These are phyloP conservation scores for Pulveroboletus frians DNA, from an alignment of 768 basidiomycete species.

Conservation along the genomic window DNA sequence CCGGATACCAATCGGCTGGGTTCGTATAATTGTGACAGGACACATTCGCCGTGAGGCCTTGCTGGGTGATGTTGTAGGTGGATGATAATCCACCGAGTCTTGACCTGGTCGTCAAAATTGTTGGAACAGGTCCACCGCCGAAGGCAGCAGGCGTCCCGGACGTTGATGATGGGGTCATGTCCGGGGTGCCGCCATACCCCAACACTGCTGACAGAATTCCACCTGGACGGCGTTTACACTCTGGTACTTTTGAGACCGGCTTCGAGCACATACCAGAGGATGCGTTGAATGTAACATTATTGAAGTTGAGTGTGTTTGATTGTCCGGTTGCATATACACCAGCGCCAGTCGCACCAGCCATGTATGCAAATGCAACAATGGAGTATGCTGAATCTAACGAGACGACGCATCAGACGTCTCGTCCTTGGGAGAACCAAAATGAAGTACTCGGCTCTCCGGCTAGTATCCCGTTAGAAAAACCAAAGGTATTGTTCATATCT, in stretches of 20 bases:
- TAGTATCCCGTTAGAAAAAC: neutral
- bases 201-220: neutral
- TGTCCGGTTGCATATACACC: neutral
- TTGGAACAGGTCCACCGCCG: neutral
- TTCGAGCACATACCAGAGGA: neutral
- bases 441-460: neutral
- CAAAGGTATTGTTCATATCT: neutral
- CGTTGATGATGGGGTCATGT: neutral
- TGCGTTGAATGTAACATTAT: neutral
- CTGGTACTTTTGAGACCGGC: neutral
- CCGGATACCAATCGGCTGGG: neutral
- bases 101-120: neutral
- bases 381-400: neutral
- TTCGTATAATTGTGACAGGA: neutral
- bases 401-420: neutral
- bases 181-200: neutral
- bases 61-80: neutral
- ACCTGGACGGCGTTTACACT: neutral
- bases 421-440: neutral
- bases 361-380: neutral
- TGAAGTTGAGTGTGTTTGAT: neutral
- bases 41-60: neutral
- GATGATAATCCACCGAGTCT: neutral
- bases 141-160: neutral
- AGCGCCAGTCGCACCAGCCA: neutral